Evolutionary conservation across 2,329 filamentous ascomycete genomes (phyloP).

Genomic region (Balansia obtecta): DNA sequence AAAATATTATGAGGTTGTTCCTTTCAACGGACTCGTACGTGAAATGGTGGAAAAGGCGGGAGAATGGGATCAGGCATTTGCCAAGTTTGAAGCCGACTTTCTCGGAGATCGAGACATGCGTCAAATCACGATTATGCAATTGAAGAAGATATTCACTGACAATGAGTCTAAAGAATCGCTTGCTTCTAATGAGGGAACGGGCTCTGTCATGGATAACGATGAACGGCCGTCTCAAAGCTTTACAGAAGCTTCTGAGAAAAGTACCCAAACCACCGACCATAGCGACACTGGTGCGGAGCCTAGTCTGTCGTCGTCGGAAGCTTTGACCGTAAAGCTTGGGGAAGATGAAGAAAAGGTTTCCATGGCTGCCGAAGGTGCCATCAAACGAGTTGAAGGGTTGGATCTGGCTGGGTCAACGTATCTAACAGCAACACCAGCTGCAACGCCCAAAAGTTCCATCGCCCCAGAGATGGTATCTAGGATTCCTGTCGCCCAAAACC

Average conservation of each 20-base stretch:
- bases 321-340: conserved; percentile 7
- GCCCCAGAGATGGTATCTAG: neutral
- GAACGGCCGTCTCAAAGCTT: conserved; percentile 34
- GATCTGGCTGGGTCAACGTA: conserved; percentile 32
- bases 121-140: conserved; percentile 77
- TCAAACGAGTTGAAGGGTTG: conserved; percentile 36
- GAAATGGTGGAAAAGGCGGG: conserved; percentile 87
- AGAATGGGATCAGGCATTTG: conserved; percentile 85
- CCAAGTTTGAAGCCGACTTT: conserved; percentile 84
- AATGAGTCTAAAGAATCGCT: conserved; percentile 71
- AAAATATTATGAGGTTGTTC: conserved; percentile 93
- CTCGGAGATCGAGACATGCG: conserved; percentile 95
- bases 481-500: neutral
- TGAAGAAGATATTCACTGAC: conserved; percentile 91
- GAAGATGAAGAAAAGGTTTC: conserved; percentile 20
- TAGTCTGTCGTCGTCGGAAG: conserved; percentile 16
- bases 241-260: conserved; percentile 35
- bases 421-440: conserved; percentile 11
- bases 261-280: conserved; percentile 29
- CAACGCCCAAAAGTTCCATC: conserved; percentile 3
- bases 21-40: conserved; percentile 77
- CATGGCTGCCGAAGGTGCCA: conserved; percentile 20
- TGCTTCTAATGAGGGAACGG: conserved; percentile 53
- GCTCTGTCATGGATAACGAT: conserved; percentile 39
- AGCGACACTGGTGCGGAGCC: conserved; percentile 22